These are phyloP conservation scores for Sclerotinia glacialis DNA, from an alignment of 2,329 filamentous ascomycete species.

Conservation along the genomic window DNA sequence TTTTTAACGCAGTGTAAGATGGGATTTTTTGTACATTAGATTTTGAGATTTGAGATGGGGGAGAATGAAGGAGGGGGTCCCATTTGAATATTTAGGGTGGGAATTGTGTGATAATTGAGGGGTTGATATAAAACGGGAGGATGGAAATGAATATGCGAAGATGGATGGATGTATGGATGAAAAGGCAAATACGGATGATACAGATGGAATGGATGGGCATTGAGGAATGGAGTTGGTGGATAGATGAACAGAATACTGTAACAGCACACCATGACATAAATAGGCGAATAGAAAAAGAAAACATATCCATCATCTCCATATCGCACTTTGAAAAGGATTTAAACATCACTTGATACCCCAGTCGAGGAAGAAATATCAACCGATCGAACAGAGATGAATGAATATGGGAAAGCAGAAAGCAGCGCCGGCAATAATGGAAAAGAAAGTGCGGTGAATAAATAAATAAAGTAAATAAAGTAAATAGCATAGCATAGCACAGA, in stretches of 20 bases:
- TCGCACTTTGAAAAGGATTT: too few relatives aligned
- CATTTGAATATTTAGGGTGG: not conserved
- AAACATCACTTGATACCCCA: too few relatives aligned
- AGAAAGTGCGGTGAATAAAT: accelerated
- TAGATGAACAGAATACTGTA: not conserved
- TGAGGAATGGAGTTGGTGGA: not conserved
- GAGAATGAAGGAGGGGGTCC: constrained; percentile 8
- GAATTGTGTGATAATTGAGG: not conserved
- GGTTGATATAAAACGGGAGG: not conserved
- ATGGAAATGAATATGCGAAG: not conserved
- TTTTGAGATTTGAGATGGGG: constrained; percentile 25
- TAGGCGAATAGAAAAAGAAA: not conserved
- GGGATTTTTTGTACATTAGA: constrained; percentile 38
- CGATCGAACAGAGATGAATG: not conserved
- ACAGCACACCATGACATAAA: not conserved
- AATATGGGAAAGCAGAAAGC: too few relatives aligned
- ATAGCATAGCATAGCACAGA: not conserved
- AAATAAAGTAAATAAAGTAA: not conserved
- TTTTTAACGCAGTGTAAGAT: constrained; percentile 7
- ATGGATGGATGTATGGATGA: not conserved
- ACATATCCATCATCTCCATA: too few relatives aligned
- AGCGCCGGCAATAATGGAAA: not conserved
- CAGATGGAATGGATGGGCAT: too few relatives aligned
- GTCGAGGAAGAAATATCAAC: too few relatives aligned
- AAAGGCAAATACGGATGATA: not conserved